Evolutionary conservation across 2,329 filamentous ascomycete genomes (phyloP), one percentile per base, ranked within the genome.

Genomic region (Xylaria hypoxylon): DNA sequence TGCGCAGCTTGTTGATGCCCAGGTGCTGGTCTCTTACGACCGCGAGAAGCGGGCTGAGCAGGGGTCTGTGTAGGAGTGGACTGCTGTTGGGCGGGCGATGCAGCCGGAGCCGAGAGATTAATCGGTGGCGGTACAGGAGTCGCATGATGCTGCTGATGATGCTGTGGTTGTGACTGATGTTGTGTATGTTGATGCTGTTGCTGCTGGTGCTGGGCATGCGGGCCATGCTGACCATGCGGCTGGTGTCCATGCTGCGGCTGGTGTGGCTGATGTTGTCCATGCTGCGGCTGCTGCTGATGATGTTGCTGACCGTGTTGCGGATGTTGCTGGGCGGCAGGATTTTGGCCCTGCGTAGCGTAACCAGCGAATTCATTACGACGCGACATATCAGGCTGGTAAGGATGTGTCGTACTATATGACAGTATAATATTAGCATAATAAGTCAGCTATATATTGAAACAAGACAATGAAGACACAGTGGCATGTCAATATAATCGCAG

Each of bases 361-460:
- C 70, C 74, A 66, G 69, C 75, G 70, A 71, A 83, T 74, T 73
- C 84, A 80, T 72, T 80, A 80, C 81, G 83, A 80, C 72, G 81
- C 75, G 71, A 79, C 83, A 87, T 83, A 69, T 86, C 84, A 71
- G 80, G 76, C 76, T 83, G 84, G 73, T 86, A 86, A 61, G 81
- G 76, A 74, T 87, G 83, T 68, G 77, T 74, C 42, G 79, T 68
- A 74, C 82, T 83, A 71, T 77, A 79, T 78, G 76, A 80, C 68
- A 72, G 65, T 65, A 62, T 24, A 65, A 76, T 71, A 74, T 81
- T 79, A 82, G 79, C 73, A 67, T 68, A 63, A 61, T 62, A 63
- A 68, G 50, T 52, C 40, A 64, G 63, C 35, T 55, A 67, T 60
- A 65, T 72, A 66, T 67, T 68, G 70, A 64, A 64, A 67, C 64